Percentiles rank a stretch among this genome's conserved stretches.
These are phyloP conservation scores for Hypericum androsaemum DNA, from an alignment of 345 rosid genomes.

Conservation along the genomic window DNA sequence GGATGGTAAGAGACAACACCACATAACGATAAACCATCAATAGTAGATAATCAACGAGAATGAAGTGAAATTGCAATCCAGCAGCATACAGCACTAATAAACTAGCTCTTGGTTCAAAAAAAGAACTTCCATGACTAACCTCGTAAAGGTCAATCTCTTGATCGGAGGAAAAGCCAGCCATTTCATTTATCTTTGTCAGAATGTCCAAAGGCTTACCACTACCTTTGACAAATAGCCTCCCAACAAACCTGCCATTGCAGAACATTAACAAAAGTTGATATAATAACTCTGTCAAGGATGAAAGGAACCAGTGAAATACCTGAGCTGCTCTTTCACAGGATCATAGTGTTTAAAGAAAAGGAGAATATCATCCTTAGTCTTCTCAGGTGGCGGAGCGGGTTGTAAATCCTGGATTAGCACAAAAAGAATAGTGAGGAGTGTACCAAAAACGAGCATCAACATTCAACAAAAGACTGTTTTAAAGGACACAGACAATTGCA, in stretches of 20 bases:
- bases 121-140: not conserved
- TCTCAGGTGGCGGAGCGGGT: conserved; percentile 55
- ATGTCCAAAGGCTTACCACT: conserved; percentile 4
- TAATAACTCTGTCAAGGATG: not conserved
- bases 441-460: not conserved
- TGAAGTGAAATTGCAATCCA: not conserved
- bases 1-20: not conserved
- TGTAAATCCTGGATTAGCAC: conserved; percentile 48
- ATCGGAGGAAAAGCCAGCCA: conserved; percentile 2
- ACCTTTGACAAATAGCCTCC: not conserved
- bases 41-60: not conserved
- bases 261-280: not conserved
- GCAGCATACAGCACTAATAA: not conserved
- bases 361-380: conserved; percentile 64
- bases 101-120: not conserved
- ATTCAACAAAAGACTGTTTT: not conserved
- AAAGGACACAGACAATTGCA: not conserved
- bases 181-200: conserved; percentile 3
- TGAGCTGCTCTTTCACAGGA: conserved; percentile 62
- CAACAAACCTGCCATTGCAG: not conserved
- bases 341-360: conserved; percentile 90
- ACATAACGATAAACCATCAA: not conserved
- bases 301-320: conserved; percentile 32
- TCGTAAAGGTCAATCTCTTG: not conserved
- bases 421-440: not conserved